Evolutionary conservation across 164 flowering plant species (phyloP).

Genomic region (Magnolia officinalis): DNA sequence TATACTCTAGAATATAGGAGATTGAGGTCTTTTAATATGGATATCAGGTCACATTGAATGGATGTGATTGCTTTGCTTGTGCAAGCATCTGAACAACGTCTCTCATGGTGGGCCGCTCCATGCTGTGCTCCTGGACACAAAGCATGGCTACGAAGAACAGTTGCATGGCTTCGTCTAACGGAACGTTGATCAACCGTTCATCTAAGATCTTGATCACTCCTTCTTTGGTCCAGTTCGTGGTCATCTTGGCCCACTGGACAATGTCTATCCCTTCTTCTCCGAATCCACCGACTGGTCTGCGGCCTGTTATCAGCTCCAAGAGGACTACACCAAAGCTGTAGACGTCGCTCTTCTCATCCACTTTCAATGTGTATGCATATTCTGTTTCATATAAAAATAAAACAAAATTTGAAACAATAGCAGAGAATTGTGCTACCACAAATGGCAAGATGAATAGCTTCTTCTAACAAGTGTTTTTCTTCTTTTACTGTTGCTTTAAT

Average conservation of each 20-base stretch:
- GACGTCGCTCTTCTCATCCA: constrained; percentile 95
- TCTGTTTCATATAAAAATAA: constrained; percentile 37
- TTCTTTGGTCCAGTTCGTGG: constrained; percentile 47
- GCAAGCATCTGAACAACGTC: constrained; percentile 72
- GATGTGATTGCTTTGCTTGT: constrained; percentile 34
- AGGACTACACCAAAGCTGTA: constrained; percentile 96
- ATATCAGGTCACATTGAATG: not conserved
- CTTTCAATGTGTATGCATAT: constrained; percentile 92
- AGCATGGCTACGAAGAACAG: constrained; percentile 61
- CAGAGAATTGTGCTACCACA: too few species aligned
- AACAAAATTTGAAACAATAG: not conserved
- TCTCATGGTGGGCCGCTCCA: constrained; percentile 75
- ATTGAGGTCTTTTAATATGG: too few species aligned
- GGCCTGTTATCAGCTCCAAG: constrained; percentile 72
- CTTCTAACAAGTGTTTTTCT: too few species aligned
- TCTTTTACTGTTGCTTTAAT: too few species aligned
- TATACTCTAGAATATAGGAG: too few species aligned
- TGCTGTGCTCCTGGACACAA: constrained; percentile 55
- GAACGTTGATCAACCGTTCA: constrained; percentile 34
- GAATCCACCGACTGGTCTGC: constrained; percentile 91
- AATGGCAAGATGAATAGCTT: too few species aligned
- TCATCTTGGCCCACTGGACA: constrained; percentile 82
- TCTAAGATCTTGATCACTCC: constrained; percentile 50
- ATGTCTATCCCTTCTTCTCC: constrained; percentile 95
- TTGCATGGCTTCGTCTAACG: constrained; percentile 53